Base-by-base conservation (phyloP, 108 stramenopile genomes). In the Nannochloropsis granulata region DNA sequence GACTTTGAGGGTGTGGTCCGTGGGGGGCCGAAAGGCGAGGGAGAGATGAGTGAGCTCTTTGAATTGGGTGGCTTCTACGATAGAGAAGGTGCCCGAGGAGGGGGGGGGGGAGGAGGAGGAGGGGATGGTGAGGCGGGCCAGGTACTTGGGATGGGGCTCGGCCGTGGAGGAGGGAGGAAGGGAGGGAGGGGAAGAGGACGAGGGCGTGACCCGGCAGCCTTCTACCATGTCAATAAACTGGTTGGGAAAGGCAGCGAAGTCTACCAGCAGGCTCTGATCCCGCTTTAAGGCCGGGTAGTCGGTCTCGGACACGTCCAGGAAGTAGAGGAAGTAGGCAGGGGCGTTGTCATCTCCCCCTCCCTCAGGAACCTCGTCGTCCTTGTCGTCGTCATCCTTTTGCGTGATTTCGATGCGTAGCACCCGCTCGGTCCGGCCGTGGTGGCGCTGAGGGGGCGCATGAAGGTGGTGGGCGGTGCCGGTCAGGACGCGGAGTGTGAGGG, bases 31-130 rank as follows among this genome's bases (percentile, higher is more conserved):
- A 14, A 91, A 89, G 42, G 82, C 43, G 8, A 91, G 85, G 79
- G 84, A 85, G 24, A 91, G 44, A 81, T 91, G 91, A 26, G 89
- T 90, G 24, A 91, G 84, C 87, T 90, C 90, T 85, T 91, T 91
- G 87, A 91, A 91, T 19, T 78, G 87, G 43, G 90, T 91, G n/a
- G 90, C 89, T 82, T 91, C 91, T 45, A 91, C 87, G 16, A 91
- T 42, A 11, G 86, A 82, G 43, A 91, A 91, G n/a, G 81, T n/a
- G 14, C 82, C 84, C 24, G 81, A 85, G 8, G 56, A 71, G n/a
- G 56, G 7, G 21, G 56, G 0, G 21, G n/a, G 10, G 56, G 56
- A 16, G 56, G 56, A 71, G n/a, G 56, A 71, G 56, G 56, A 0
- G 16, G 56, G 21, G 21, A 71, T 16, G n/a, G 56, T 71, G 56